Percentiles rank a stretch among this genome's conserved stretches.
Evolutionary conservation across 2,329 filamentous ascomycete genomes (phyloP).

Genomic region (Nigrospora sphaerica): DNA sequence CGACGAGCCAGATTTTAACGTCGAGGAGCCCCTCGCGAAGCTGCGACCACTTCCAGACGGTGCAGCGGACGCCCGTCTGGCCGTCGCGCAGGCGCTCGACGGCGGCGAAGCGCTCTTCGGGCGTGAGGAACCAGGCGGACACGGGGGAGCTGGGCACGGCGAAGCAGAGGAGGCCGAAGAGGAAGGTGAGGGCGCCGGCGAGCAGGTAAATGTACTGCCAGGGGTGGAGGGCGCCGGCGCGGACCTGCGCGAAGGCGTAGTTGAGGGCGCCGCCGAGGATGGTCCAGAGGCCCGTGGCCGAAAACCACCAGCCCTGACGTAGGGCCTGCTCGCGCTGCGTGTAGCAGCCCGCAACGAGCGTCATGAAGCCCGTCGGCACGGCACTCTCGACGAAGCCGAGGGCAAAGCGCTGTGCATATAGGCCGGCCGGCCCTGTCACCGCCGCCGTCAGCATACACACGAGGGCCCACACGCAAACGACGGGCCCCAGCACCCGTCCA

Average conservation of each 20-base stretch:
- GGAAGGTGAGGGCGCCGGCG: constrained; percentile 54
- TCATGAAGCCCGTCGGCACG: constrained; percentile 62
- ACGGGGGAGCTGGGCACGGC: constrained; percentile 58
- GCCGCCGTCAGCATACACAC: constrained; percentile 64
- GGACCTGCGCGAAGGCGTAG: constrained; percentile 61
- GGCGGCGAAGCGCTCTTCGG: constrained; percentile 55
- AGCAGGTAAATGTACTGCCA: constrained; percentile 71
- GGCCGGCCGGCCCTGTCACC: constrained; percentile 54
- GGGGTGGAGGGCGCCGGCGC: constrained; percentile 40
- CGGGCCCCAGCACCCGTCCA: constrained; percentile 54
- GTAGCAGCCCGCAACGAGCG: constrained; percentile 54
- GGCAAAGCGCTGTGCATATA: constrained; percentile 62
- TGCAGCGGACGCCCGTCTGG: constrained; percentile 57
- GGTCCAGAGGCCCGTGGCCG: constrained; percentile 49
- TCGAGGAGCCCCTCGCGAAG: constrained; percentile 52
- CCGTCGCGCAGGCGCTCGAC: constrained; percentile 56
- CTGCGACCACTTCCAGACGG: constrained; percentile 52
- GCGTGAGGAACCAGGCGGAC: constrained; percentile 60
- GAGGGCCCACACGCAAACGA: constrained; percentile 59
- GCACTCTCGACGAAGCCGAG: constrained; percentile 56
- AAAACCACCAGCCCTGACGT: constrained; percentile 63
- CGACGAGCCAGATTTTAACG: constrained; percentile 56
- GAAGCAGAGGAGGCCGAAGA: constrained; percentile 61
- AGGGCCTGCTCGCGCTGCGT: constrained; percentile 59
- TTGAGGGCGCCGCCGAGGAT: constrained; percentile 58